A percentile compares a stretch with the other conserved stretches of the same genome.
phyloP scores from a whole-genome alignment of 2,329 filamentous ascomycete genomes.

The Dactylellina cionopaga region DNA sequence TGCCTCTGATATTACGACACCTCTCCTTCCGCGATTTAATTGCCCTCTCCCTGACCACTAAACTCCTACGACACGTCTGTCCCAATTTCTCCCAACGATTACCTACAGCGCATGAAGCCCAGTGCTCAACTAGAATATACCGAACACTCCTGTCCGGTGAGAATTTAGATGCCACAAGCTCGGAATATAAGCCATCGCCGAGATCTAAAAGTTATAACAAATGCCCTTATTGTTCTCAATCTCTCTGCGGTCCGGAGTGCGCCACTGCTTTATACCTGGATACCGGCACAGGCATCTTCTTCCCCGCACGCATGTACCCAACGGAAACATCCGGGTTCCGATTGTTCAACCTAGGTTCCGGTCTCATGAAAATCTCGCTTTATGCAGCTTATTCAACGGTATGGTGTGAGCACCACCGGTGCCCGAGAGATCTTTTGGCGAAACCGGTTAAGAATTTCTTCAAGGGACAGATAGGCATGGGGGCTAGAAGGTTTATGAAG shows the following conservation, averaged over 20 bases:
- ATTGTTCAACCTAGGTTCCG: no score
- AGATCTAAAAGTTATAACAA: background rate
- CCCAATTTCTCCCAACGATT: background rate
- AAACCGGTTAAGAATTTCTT: background rate
- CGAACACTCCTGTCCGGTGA: constrained; percentile 4
- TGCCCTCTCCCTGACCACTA: constrained; percentile 30
- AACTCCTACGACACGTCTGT: constrained; percentile 13
- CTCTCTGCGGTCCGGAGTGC: constrained; percentile 10
- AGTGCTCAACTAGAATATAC: constrained; percentile 1
- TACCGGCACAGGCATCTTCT: constrained; percentile 19
- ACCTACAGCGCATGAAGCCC: background rate
- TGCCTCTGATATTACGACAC: background rate
- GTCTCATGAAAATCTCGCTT: background rate
- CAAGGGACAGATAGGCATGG: background rate
- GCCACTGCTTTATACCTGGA: constrained; percentile 10
- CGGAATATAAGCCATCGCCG: background rate
- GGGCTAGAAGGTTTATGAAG: background rate
- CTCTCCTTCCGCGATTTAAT: constrained; percentile 12
- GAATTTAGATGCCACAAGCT: background rate
- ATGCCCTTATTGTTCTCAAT: constrained; percentile 23
- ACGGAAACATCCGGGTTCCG: no score
- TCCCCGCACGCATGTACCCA: constrained; percentile 11
- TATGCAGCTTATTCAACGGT: constrained; percentile 13
- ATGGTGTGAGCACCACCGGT: constrained; percentile 35
- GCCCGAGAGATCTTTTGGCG: background rate